These are phyloP conservation scores for Neofusicoccum sp. DNA, from an alignment of 2,329 filamentous ascomycete genomes.

Conservation along the genomic window DNA sequence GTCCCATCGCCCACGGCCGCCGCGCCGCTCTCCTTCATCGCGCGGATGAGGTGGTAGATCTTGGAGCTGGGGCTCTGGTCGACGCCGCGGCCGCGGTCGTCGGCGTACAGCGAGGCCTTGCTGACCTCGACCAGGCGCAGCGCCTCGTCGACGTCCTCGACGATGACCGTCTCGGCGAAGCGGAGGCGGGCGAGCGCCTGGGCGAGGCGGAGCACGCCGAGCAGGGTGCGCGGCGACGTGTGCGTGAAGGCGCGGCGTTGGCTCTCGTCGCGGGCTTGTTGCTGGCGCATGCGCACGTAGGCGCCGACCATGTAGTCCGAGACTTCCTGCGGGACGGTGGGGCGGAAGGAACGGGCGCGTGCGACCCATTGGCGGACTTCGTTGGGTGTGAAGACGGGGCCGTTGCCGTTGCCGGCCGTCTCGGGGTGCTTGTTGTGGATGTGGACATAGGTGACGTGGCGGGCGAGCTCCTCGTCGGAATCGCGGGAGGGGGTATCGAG, in stretches of 20 bases:
- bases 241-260: constrained; percentile 91
- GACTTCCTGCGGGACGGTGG: constrained; percentile 79
- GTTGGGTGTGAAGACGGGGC: constrained; percentile 83
- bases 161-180: constrained; percentile 81
- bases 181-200: constrained; percentile 91
- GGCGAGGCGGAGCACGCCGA: constrained; percentile 88
- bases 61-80: constrained; percentile 81
- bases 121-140: constrained; percentile 88
- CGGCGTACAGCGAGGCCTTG: constrained; percentile 84
- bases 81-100: constrained; percentile 61
- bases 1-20: constrained; percentile 74
- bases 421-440: constrained; percentile 96
- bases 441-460: constrained; percentile 94
- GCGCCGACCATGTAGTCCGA: constrained; percentile 97
- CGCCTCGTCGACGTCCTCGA: constrained; percentile 95
- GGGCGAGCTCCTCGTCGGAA: constrained; percentile 87
- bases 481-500: constrained; percentile 92
- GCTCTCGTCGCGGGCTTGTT: constrained; percentile 88
- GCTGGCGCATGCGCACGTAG: constrained; percentile 90
- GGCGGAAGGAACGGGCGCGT: constrained; percentile 85
- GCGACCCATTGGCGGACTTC: constrained; percentile 97
- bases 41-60: constrained; percentile 93
- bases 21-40: constrained; percentile 82
- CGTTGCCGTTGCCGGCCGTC: constrained; percentile 44
- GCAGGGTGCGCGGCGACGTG: constrained; percentile 88